Base-by-base conservation (phyloP, 2,329 filamentous ascomycete species). In the Mycosphaerelloides madeirae region DNA sequence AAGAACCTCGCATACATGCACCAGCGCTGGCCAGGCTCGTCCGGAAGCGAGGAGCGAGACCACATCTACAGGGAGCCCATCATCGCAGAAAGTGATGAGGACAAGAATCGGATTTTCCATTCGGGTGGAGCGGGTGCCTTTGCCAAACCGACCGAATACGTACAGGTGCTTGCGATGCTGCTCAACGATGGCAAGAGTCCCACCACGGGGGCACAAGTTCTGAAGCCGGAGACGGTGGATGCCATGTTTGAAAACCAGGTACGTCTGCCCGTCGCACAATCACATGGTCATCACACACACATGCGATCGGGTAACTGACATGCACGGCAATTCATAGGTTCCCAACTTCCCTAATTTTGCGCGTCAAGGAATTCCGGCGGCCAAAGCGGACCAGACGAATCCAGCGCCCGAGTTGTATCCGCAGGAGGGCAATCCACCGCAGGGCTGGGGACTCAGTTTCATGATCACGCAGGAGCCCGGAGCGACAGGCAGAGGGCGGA, bases 181-280 rank as follows among this genome's bases (percentile, higher is more conserved):
- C 65, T 86, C 19, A 87, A 87, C 58, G 67, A 82, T 48, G 83
- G 84, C 35, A 76, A 68, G 0, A 80, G 74, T 28, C 78, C 83
- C 0, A 69, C 55, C 0, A 85, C 79, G 0, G 74, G 75, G 1
- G 60, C 62, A 0, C 68, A 70, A 40, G 73, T 87, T 25, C 68
- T 87, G 6, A 66, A 70, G 15, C 68, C 72, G 13, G 67, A 72
- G 22, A 84, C 80, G 0, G 75, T 87, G 0, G 71, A 81, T 11
- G 63, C 41, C 15, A 83, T 86, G 78, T 85, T 81, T 61, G 68
- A 66, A 41, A 84, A 45, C 32, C 43, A 45, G 41, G 41, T 43
- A 42, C 14, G 41, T 22, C n/a, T 38, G 5, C 22, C 6, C 34
- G 8, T 25, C 22, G 22, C 22, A 25, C 22, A 25, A 25, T 25